Percentiles rank a stretch among this genome's conserved stretches.
Evolutionary conservation across 495 filamentous ascomycete species (phyloP).

Genomic region (Tuber brumale): DNA sequence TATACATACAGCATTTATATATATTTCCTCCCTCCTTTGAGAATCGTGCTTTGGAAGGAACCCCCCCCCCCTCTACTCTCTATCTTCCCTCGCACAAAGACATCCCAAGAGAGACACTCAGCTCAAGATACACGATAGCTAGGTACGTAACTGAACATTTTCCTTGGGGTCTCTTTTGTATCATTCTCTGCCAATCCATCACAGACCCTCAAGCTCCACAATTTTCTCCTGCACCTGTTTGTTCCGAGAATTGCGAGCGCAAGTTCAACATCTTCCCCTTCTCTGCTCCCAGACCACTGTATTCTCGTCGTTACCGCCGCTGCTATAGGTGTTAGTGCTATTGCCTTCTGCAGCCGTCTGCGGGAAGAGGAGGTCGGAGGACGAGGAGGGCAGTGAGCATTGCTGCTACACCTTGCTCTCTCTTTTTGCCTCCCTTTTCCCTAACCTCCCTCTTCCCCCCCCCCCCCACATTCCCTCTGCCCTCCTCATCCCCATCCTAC

Average conservation of each 20-base stretch:
- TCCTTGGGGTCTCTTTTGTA: background rate
- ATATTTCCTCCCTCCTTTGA: slow-evolving; percentile 11
- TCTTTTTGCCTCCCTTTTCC: background rate
- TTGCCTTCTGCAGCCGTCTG: slow-evolving; percentile 19
- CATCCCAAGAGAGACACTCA: background rate
- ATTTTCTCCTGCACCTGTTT: slow-evolving; percentile 25
- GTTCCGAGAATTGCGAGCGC: slow-evolving; percentile 35
- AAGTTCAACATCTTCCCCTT: slow-evolving; percentile 15
- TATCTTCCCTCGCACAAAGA: slow-evolving; percentile 5
- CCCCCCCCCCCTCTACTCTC: slow-evolving; percentile 3
- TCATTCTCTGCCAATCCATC: slow-evolving; percentile 22
- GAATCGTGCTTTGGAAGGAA: slow-evolving; percentile 11
- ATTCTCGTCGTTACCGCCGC: slow-evolving; percentile 10
- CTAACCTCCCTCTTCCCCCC: slow-evolving; percentile 6
- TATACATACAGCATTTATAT: slow-evolving; percentile 2
- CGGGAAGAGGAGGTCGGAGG: slow-evolving; percentile 12
- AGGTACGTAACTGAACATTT: background rate
- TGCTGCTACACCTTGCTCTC: slow-evolving; percentile 22
- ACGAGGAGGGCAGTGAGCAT: slow-evolving; percentile 12
- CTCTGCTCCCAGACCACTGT: background rate
- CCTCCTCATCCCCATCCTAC: slow-evolving; percentile 9
- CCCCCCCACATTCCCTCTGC: slow-evolving; percentile 7
- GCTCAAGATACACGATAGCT: background rate
- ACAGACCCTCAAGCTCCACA: slow-evolving; percentile 19
- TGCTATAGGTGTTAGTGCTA: slow-evolving; percentile 16